Base-by-base conservation (phyloP, 805 yeast genomes). In the Priceomyces haplophilus region DNA sequence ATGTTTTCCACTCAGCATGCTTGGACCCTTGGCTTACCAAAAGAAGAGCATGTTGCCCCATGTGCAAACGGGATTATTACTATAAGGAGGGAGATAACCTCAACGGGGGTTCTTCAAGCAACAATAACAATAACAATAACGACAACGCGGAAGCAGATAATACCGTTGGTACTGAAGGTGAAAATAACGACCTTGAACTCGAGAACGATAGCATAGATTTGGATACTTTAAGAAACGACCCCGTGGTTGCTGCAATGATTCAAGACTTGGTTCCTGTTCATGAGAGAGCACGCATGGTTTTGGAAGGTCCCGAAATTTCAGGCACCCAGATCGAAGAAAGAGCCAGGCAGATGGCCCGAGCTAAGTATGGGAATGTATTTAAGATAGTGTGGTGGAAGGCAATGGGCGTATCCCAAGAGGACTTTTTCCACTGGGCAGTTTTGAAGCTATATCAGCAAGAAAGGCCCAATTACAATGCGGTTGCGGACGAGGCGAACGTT, bases 21-120 rank as follows among this genome's bases (percentile, higher is more conserved):
- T 73, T 88, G 41, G 88, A 83, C 49, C 90, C 90, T 1, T 87
- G 95, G 95, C 66, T 87, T 37, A 81, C 79, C 2, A 76, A 78
- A 48, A 69, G 91, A 50, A 74, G 84, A 37, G 90, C 89, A 0
- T 82, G 87, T 52, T 87, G 96, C 58, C 95, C 96, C 7, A 79
- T 83, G 70, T 87, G 96, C 62, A 85, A 86, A 54, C 65, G 83
- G 24, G 88, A 82, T 56, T 82, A 81, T 56, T 78, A 72, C 53
- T 65, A 67, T 55, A 69, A 69, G 46, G 68, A 61, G 39, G 50
- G 47, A 10, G 40, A 45, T 32, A 23, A 45, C 41, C 24, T 12
- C n/a, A 32, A 23, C 35, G n/a, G n/a, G n/a, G n/a, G n/a, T n/a
- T n/a, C n/a, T n/a, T n/a, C n/a, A n/a, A n/a, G n/a, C n/a, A n/a